These are phyloP conservation scores for Fusarium chuoi DNA, from an alignment of 2,329 filamentous ascomycete genomes.

Conservation along the genomic window DNA sequence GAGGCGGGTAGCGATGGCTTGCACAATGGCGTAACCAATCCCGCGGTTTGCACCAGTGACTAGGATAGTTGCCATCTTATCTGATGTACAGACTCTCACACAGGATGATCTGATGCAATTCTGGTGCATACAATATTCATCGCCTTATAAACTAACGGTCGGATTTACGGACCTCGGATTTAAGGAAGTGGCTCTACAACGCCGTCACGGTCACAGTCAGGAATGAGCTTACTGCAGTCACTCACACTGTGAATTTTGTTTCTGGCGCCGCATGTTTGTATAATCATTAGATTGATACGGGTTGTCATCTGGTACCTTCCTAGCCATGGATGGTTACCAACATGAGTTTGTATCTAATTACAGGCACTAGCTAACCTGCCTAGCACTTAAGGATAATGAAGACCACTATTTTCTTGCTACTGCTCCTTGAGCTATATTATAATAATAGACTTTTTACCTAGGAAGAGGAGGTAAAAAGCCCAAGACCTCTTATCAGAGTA, in stretches of 20 bases:
- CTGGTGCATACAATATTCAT: background rate
- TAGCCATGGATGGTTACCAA: no score
- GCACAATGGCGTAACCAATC: conserved; percentile 15
- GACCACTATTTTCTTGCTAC: no score
- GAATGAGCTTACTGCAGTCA: background rate
- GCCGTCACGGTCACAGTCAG: background rate
- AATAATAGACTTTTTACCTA: no score
- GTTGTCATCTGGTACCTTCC: no score
- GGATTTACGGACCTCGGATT: background rate
- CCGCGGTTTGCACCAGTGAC: conserved; percentile 17
- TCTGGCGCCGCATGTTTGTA: accelerated
- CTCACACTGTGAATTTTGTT: background rate
- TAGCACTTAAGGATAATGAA: no score
- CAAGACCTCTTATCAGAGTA: no score
- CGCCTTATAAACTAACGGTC: background rate
- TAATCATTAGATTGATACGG: no score
- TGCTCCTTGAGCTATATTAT: no score
- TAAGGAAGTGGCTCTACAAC: background rate
- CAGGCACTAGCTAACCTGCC: no score
- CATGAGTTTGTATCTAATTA: no score
- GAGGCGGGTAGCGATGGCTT: background rate
- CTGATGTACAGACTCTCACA: no score
- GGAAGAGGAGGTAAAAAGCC: no score
- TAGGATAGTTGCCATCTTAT: background rate
- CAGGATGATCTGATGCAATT: accelerated